phyloP scores from a whole-genome alignment of 495 filamentous ascomycete species.

The Aspergillus olivimuriae region DNA sequence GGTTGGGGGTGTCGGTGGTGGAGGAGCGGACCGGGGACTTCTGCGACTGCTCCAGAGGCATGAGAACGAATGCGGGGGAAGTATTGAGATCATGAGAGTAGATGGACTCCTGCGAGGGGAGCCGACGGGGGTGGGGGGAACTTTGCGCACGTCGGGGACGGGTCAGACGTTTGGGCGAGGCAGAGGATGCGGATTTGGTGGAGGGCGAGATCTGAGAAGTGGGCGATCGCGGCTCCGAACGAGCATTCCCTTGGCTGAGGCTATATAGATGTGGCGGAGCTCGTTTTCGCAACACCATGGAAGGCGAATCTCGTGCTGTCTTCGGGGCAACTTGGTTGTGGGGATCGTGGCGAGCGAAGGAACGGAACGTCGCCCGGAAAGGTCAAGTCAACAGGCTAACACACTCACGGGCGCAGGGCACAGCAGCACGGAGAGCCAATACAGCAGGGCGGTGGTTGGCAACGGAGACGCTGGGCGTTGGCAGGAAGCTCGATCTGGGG shows the following conservation, averaged over 20 bases:
- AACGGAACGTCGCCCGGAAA: too few species aligned
- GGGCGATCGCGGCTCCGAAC: conserved; percentile 19
- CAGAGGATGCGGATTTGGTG: conserved; percentile 24
- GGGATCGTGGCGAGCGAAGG: too few species aligned
- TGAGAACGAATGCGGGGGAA: conserved; percentile 38
- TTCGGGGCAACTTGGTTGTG: too few species aligned
- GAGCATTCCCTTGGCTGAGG: conserved; percentile 29
- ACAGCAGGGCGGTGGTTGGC: too few species aligned
- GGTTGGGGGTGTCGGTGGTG: conserved; percentile 21
- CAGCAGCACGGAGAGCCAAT: too few species aligned
- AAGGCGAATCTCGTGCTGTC: conserved; percentile 24
- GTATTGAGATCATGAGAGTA: conserved; percentile 40
- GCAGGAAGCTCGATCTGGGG: background rate
- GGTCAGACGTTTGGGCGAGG: conserved; percentile 25
- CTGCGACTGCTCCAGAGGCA: conserved; percentile 40
- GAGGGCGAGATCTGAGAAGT: conserved; percentile 22
- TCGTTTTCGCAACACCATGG: conserved; percentile 42
- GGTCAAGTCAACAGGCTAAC: too few species aligned
- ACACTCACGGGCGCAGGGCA: too few species aligned
- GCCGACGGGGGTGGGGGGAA: conserved; percentile 20
- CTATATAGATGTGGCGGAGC: conserved; percentile 38
- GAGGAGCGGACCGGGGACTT: conserved; percentile 33
- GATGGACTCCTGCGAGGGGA: conserved; percentile 32
- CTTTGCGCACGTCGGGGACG: conserved; percentile 22
- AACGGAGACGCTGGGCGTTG: background rate